A percentile compares a stretch with the other conserved stretches of the same genome.
These are phyloP conservation scores for Kwoniella mangroviensis DNA, from an alignment of 768 basidiomycete species.

Conservation along the genomic window DNA sequence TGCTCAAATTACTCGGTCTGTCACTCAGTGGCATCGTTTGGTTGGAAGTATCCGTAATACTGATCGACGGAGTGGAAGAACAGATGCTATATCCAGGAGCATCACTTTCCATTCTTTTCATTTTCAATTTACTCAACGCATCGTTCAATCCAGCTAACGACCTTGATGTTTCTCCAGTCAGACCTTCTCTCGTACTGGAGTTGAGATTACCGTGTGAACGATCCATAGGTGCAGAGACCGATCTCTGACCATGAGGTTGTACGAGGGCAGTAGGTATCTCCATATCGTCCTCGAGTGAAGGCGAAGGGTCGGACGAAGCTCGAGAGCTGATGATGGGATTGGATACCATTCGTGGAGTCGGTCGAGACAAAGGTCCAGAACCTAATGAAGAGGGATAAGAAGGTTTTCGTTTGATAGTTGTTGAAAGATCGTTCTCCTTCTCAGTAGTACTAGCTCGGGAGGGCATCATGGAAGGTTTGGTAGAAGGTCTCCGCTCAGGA, in stretches of 20 bases:
- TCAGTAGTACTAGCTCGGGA: slow-evolving; percentile 1
- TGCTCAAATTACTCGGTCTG: slow-evolving; percentile 12
- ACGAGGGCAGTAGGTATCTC: slow-evolving; percentile 3
- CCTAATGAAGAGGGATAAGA: slow-evolving; percentile 52
- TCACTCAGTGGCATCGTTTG: background rate
- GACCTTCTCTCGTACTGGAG: slow-evolving; percentile 34
- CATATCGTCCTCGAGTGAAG: slow-evolving; percentile 10
- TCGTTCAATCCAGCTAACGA: slow-evolving; percentile 39
- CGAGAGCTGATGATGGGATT: slow-evolving; percentile 34
- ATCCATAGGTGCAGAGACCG: slow-evolving; percentile 45
- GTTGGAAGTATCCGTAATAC: background rate
- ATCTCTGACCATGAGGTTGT: slow-evolving; percentile 26
- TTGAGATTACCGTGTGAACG: slow-evolving; percentile 22
- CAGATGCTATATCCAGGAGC: background rate
- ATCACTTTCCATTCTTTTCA: slow-evolving; percentile 17
- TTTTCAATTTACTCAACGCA: slow-evolving; percentile 44
- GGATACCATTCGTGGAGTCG: slow-evolving; percentile 43
- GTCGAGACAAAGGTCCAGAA: slow-evolving; percentile 40
- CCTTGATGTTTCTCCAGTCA: slow-evolving; percentile 34
- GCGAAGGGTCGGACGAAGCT: slow-evolving; percentile 22
- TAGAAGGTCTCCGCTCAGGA: slow-evolving; percentile 36
- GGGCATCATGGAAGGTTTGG: slow-evolving; percentile 19
- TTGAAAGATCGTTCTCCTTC: background rate
- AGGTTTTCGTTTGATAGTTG: slow-evolving; percentile 40
- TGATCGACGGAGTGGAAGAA: slow-evolving; percentile 3